A percentile compares a stretch with the other conserved stretches of the same genome.
phyloP scores from a whole-genome alignment of 305 asterid species.

The Fraxinus baroniana region DNA sequence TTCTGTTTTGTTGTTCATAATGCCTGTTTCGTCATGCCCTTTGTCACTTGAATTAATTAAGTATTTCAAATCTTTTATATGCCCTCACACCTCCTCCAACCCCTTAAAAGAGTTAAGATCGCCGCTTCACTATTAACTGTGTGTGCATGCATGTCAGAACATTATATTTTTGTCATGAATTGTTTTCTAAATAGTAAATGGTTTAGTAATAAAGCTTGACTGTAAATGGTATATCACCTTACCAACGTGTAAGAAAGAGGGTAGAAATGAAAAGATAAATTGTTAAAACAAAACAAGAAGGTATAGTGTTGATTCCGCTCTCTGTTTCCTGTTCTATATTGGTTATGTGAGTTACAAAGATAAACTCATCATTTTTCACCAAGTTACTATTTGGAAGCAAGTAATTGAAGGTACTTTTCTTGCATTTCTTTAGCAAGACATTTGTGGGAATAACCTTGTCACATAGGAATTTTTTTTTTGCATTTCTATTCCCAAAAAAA shows the following conservation, averaged over 20 bases:
- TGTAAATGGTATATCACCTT: slow-evolving; percentile 7
- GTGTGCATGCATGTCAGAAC: background rate
- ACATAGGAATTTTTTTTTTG: background rate
- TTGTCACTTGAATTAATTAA: background rate
- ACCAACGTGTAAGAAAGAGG: slow-evolving; percentile 10
- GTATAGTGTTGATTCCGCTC: background rate
- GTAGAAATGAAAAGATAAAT: background rate
- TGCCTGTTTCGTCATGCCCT: background rate
- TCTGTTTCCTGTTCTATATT: background rate
- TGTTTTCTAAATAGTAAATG: background rate
- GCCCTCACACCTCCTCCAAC: background rate
- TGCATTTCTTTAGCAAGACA: background rate
- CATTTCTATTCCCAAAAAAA: background rate
- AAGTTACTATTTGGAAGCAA: background rate
- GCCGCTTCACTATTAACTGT: background rate
- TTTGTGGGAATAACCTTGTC: background rate
- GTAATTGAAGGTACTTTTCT: background rate
- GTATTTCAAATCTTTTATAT: background rate
- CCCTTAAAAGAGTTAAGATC: background rate
- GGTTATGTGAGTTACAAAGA: background rate
- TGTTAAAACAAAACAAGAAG: slow-evolving; percentile 4
- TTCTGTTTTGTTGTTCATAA: background rate
- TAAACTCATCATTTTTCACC: background rate
- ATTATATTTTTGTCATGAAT: background rate
- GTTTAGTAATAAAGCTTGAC: background rate